Conservation (phyloP, 495 filamentous ascomycete species). For the Podospora tetraspora region DNA sequence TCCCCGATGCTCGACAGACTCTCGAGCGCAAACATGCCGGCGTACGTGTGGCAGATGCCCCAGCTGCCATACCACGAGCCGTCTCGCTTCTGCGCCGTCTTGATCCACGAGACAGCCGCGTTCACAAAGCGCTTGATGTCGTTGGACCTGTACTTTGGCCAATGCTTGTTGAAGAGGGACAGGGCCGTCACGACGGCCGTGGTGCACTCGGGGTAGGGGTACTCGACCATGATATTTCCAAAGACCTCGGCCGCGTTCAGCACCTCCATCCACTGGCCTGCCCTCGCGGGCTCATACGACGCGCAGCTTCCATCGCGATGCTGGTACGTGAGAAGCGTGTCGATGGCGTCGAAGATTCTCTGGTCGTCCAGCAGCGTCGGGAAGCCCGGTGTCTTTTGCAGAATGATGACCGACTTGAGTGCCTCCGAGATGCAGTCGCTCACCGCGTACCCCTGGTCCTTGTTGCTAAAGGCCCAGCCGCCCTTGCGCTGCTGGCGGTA, state of each 20-base stretch:
- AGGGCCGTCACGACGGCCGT: slow-evolving; percentile 91
- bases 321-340: slow-evolving; percentile 88
- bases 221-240: slow-evolving; percentile 95
- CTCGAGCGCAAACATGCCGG: slow-evolving; percentile 90
- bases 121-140: slow-evolving; percentile 70
- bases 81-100: slow-evolving; percentile 68
- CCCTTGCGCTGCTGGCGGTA: slow-evolving; percentile 93
- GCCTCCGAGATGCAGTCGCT: slow-evolving; percentile 92
- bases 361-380: slow-evolving; percentile 67
- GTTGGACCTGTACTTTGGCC: slow-evolving; percentile 68
- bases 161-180: slow-evolving; percentile 71
- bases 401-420: slow-evolving; percentile 76
- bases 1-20: slow-evolving; percentile 77
- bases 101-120: slow-evolving; percentile 73
- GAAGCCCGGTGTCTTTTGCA: slow-evolving; percentile 74
- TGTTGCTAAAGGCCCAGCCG: slow-evolving; percentile 92
- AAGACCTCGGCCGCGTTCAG: slow-evolving; percentile 97
- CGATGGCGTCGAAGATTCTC: slow-evolving; percentile 78
- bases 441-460: slow-evolving; percentile 88
- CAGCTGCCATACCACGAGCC: slow-evolving; percentile 95
- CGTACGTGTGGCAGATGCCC: slow-evolving; percentile 98
- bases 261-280: slow-evolving; percentile 68
- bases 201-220: slow-evolving; percentile 96
- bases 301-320: slow-evolving; percentile 84
- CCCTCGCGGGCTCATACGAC: slow-evolving; percentile 81